These are phyloP conservation scores for Cucurbita argyrosperma DNA, from an alignment of 306 rosid genomes.

Conservation along the genomic window DNA sequence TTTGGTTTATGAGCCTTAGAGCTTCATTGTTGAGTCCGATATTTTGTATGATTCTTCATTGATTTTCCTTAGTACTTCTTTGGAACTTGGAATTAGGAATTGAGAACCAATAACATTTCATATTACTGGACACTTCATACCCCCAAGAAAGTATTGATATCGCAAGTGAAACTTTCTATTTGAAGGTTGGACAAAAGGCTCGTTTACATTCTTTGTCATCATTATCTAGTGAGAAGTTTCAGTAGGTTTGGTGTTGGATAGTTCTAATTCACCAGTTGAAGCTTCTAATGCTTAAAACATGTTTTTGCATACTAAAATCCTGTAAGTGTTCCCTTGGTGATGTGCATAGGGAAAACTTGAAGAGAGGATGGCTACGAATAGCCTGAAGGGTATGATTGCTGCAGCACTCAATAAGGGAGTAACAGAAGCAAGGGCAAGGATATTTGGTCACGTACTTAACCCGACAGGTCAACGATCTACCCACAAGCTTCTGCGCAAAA, in stretches of 20 bases:
- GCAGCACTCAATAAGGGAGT: slow-evolving; percentile 40
- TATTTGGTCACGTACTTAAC: slow-evolving; percentile 69
- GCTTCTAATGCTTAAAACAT: not conserved
- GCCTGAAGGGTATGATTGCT: slow-evolving; percentile 40
- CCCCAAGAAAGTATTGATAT: not conserved
- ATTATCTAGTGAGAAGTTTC: not conserved
- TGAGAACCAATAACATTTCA: not conserved
- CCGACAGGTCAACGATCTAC: slow-evolving; percentile 50
- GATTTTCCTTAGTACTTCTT: not conserved
- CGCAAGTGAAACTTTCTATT: not conserved
- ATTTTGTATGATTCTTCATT: not conserved
- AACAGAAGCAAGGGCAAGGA: slow-evolving; percentile 55
- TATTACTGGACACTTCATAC: not conserved
- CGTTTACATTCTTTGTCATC: not conserved
- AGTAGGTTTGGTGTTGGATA: not conserved
- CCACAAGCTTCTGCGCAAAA: slow-evolving; percentile 68
- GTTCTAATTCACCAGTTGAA: not conserved
- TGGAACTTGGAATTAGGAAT: not conserved
- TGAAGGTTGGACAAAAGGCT: not conserved
- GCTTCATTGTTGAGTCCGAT: not conserved
- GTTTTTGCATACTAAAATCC: not conserved
- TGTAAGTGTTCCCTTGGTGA: not conserved
- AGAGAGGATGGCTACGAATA: slow-evolving; percentile 39
- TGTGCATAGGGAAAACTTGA: not conserved
- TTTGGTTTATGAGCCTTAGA: not conserved